Percentiles rank a stretch among this genome's conserved stretches.
phyloP scores from a whole-genome alignment of 2,329 filamentous ascomycete species.

The Aureobasidium sp. region DNA sequence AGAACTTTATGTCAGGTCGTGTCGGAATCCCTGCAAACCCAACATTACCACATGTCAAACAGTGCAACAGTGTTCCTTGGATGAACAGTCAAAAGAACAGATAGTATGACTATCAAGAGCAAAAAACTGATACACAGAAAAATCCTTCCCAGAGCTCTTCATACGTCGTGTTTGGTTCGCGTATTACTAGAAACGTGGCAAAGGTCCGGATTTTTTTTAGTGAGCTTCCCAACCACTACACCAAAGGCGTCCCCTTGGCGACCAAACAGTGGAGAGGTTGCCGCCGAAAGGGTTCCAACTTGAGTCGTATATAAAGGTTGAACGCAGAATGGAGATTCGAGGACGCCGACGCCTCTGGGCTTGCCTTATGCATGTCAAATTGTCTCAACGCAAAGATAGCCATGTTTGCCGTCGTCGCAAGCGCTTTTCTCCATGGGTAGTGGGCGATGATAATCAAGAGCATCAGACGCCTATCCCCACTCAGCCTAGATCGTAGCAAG shows the following conservation, averaged over 20 bases:
- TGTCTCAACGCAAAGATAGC: neutral
- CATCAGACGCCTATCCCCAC: neutral
- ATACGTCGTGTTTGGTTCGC: neutral
- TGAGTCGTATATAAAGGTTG: neutral
- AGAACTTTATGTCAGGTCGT: neutral
- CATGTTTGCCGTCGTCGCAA: neutral
- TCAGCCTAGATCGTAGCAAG: neutral
- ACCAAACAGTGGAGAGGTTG: neutral
- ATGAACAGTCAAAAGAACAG: neutral
- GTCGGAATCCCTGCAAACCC: neutral
- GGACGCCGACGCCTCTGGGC: neutral
- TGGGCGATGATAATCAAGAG: neutral
- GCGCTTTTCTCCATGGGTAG: neutral
- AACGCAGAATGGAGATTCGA: neutral
- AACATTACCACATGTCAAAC: neutral
- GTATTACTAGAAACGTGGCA: neutral
- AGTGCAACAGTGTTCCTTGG: neutral
- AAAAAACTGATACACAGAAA: neutral
- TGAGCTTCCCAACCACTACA: neutral
- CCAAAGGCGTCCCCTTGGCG: neutral
- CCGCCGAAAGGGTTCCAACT: neutral
- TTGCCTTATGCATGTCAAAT: neutral
- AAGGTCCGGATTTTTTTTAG: neutral
- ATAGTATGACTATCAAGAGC: neutral
- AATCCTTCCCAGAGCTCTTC: neutral